Conservation (phyloP, 441 rosid species). For the Corymbia calophylla region DNA sequence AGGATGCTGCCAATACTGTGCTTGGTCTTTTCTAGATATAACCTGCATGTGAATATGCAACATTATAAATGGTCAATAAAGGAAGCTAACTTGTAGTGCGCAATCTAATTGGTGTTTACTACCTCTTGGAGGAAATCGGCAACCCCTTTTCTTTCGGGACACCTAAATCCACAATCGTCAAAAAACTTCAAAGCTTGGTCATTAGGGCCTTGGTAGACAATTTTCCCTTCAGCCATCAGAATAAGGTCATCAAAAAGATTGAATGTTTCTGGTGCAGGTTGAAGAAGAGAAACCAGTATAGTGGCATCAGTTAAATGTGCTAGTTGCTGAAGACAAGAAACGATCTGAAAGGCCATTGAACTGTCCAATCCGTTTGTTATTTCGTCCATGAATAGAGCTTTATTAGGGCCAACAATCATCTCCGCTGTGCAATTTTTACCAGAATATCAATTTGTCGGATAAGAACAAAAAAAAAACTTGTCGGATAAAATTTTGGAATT, state of each 20-base stretch:
- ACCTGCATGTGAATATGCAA: constrained; percentile 20
- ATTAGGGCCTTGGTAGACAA: constrained; percentile 33
- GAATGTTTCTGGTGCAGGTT: constrained; percentile 35
- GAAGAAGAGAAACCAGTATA: constrained; percentile 32
- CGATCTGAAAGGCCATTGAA: constrained; percentile 35
- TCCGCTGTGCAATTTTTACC: constrained; percentile 5
- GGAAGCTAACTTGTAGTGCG: neutral
- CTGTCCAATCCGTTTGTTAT: constrained; percentile 41
- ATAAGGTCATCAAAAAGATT: constrained; percentile 33
- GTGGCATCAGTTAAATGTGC: constrained; percentile 29
- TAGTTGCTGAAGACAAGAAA: constrained; percentile 24
- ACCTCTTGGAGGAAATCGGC: constrained; percentile 46
- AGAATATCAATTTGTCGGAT: neutral
- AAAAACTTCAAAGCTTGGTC: constrained; percentile 21
- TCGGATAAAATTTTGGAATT: neutral
- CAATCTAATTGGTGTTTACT: neutral
- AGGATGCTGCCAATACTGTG: constrained; percentile 30
- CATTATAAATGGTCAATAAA: neutral
- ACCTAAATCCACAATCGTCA: constrained; percentile 27
- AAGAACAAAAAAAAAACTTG: neutral
- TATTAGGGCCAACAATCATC: constrained; percentile 36
- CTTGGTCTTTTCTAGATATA: constrained; percentile 48
- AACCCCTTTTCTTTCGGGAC: constrained; percentile 35
- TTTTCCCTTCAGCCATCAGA: constrained; percentile 31
- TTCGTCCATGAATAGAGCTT: constrained; percentile 37